Evolutionary conservation across 331 rosid genomes (phyloP).

Genomic region (Arachis monticola): DNA sequence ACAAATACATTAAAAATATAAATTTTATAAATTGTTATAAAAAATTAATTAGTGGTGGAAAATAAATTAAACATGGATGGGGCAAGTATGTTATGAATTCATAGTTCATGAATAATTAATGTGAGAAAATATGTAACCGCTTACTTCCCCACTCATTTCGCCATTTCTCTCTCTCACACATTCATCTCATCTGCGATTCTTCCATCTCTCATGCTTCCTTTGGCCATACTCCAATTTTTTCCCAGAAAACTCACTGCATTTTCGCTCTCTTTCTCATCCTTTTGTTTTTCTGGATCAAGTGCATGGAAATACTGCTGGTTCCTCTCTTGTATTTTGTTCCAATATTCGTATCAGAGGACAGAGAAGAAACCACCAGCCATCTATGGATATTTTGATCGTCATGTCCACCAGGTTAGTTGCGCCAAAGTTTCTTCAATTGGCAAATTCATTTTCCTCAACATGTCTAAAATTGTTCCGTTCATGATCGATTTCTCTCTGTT

Average conservation of each 20-base stretch:
- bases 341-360: conserved; percentile 61
- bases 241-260: conserved; percentile 27
- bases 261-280: not conserved
- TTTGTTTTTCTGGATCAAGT: not conserved
- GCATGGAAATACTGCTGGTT: too few relatives aligned
- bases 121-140: conserved; percentile 45
- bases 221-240: conserved; percentile 20
- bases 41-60: too few relatives aligned
- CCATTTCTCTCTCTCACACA: conserved; percentile 35
- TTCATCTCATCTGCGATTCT: conserved; percentile 45
- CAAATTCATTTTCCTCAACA: too few relatives aligned
- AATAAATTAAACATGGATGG: too few relatives aligned
- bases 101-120: too few relatives aligned
- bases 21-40: too few relatives aligned
- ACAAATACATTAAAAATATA: too few relatives aligned
- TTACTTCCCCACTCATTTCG: conserved; percentile 66
- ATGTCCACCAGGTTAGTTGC: conserved; percentile 81
- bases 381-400: conserved; percentile 83
- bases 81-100: too few relatives aligned
- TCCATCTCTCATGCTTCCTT: conserved; percentile 21
- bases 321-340: not conserved
- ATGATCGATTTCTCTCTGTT: too few relatives aligned
- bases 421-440: not conserved
- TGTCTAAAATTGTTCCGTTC: too few relatives aligned
- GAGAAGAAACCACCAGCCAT: conserved; percentile 57